phyloP scores from a whole-genome alignment of 306 rosid genomes.

The Casuarina cunninghamiana region DNA sequence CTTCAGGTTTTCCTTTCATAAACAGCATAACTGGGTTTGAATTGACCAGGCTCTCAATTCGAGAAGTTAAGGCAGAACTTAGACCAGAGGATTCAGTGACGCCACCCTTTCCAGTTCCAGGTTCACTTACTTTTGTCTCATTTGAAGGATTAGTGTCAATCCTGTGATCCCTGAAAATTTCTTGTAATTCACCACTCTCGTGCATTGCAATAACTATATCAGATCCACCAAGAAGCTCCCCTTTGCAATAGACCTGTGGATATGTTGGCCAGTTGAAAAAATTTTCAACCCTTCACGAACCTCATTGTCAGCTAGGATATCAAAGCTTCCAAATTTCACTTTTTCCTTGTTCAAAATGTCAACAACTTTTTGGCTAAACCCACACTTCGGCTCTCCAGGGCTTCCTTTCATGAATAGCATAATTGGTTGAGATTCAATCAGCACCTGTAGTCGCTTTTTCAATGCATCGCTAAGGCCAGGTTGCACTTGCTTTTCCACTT shows the following conservation, averaged over 20 bases:
- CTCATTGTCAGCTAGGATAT: slow-evolving; percentile 68
- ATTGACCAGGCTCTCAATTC: slow-evolving; percentile 59
- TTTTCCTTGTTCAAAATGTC: slow-evolving; percentile 74
- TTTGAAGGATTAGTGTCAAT: slow-evolving; percentile 34
- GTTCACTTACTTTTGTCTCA: slow-evolving; percentile 43
- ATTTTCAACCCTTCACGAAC: slow-evolving; percentile 83
- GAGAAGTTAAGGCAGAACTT: slow-evolving; percentile 58
- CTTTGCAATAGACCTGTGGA: slow-evolving; percentile 94
- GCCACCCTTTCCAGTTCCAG: slow-evolving; percentile 59
- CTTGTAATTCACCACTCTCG: slow-evolving; percentile 77
- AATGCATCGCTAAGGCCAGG: slow-evolving; percentile 44
- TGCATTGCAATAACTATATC: slow-evolving; percentile 90
- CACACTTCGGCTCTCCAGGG: slow-evolving; percentile 81
- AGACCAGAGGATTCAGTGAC: slow-evolving; percentile 55
- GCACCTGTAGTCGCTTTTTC: slow-evolving; percentile 56
- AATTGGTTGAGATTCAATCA: slow-evolving; percentile 57
- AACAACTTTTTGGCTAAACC: slow-evolving; percentile 81
- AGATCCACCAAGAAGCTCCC: slow-evolving; percentile 92
- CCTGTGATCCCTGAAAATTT: slow-evolving; percentile 80
- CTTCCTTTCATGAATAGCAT: slow-evolving; percentile 91
- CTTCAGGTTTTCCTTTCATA: slow-evolving; percentile 90
- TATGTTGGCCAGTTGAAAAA: slow-evolving; percentile 91
- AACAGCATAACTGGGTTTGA: slow-evolving; percentile 75
- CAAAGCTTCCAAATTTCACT: slow-evolving; percentile 81
- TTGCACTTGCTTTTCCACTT: slow-evolving; percentile 41